phyloP scores from a whole-genome alignment of 305 asterid species.

The Petunia hybrid region DNA sequence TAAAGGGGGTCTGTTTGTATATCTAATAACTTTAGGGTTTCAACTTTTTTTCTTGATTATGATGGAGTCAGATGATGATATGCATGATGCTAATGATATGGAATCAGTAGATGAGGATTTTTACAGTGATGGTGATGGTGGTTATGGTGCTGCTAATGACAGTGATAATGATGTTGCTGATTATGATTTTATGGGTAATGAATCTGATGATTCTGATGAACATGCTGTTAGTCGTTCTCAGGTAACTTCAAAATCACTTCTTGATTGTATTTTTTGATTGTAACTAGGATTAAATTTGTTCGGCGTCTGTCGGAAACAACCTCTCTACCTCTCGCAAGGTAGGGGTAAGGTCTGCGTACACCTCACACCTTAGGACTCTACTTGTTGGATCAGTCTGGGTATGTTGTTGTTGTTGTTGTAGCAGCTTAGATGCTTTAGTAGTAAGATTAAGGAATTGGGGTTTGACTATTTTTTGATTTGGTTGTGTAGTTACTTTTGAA shows the following conservation, averaged over 20 bases:
- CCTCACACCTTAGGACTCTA: no score
- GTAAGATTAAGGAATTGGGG: no score
- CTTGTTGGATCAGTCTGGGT: no score
- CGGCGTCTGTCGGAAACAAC: no score
- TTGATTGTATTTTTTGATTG: no score
- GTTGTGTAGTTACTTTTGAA: no score
- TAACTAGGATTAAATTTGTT: no score
- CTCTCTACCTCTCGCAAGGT: no score
- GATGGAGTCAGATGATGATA: constrained; percentile 92
- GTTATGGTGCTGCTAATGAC: constrained; percentile 37
- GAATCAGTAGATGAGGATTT: constrained; percentile 78
- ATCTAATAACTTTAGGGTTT: neutral
- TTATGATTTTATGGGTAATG: constrained; percentile 59
- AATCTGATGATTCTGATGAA: constrained; percentile 63
- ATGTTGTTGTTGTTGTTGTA: no score
- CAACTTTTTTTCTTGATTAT: neutral
- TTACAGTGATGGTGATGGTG: constrained; percentile 72
- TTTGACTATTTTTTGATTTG: no score
- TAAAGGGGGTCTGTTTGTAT: neutral
- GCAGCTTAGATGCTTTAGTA: no score
- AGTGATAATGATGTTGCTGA: constrained; percentile 55
- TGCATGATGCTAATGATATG: constrained; percentile 84
- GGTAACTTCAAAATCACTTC: constrained; percentile 42
- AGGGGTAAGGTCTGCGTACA: no score
- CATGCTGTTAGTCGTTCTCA: constrained; percentile 55